A percentile compares a stretch with the other conserved stretches of the same genome.
Conservation (phyloP, 2,329 filamentous ascomycete genomes). For the Fusarium setosum region DNA sequence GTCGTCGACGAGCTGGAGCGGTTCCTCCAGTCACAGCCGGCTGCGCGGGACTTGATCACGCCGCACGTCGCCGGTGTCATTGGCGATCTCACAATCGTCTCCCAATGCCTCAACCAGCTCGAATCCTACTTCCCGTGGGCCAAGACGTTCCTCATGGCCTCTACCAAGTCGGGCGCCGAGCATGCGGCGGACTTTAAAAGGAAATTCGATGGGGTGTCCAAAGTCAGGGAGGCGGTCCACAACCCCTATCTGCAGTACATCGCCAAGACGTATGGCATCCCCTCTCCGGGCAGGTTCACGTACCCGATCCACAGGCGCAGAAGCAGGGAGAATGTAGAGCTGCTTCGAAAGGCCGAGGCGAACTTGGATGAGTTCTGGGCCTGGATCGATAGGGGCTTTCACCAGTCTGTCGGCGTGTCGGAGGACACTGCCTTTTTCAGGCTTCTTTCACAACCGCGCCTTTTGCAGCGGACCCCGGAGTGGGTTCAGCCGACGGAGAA, state of each 20-base stretch:
- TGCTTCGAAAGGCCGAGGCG: slow-evolving; percentile 58
- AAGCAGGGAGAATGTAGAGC: slow-evolving; percentile 56
- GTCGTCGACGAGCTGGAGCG: slow-evolving; percentile 62
- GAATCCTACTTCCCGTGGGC: slow-evolving; percentile 62
- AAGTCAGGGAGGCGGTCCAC: too few species aligned
- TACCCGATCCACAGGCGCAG: slow-evolving; percentile 58
- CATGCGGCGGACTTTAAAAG: slow-evolving; percentile 35
- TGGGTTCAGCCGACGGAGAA: slow-evolving; percentile 54
- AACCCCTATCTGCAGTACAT: slow-evolving; percentile 13
- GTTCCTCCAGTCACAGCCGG: slow-evolving; percentile 51
- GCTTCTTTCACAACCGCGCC: slow-evolving; percentile 48
- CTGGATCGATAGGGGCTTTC: slow-evolving; percentile 20
- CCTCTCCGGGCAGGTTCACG: slow-evolving; percentile 53
- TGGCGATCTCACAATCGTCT: slow-evolving; percentile 58
- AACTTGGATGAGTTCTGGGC: slow-evolving; percentile 47
- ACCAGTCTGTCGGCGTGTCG: slow-evolving; percentile 16
- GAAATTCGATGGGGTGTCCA: slow-evolving; percentile 24
- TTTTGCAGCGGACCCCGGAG: slow-evolving; percentile 59
- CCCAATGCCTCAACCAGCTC: slow-evolving; percentile 57
- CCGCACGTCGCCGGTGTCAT: slow-evolving; percentile 50
- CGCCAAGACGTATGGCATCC: slow-evolving; percentile 45
- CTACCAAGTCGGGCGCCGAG: too few species aligned
- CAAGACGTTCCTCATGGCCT: too few species aligned
- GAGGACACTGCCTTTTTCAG: slow-evolving; percentile 40
- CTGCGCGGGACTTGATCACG: slow-evolving; percentile 49